A percentile compares a stretch with the other conserved stretches of the same genome.
Conservation (phyloP, 2,329 filamentous ascomycete species). For the Pestalotiopsis sp. region DNA sequence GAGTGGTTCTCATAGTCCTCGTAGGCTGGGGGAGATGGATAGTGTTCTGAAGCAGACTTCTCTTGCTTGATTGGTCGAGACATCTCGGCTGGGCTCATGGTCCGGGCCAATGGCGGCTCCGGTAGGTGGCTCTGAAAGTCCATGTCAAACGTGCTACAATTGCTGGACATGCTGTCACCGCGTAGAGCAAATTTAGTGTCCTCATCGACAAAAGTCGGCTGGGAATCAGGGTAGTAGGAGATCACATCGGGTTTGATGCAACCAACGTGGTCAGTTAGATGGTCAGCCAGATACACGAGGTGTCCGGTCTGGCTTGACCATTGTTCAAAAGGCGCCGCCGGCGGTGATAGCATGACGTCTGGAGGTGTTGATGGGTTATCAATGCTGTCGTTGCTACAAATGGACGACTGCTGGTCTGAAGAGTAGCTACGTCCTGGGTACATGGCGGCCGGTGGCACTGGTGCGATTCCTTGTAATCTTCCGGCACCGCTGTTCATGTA, state of each 20-base stretch:
- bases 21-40: slow-evolving; percentile 20
- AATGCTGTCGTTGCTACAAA: slow-evolving; percentile 38
- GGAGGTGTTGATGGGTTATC: slow-evolving; percentile 39
- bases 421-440: slow-evolving; percentile 37
- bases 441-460: slow-evolving; percentile 21
- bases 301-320: slow-evolving; percentile 26
- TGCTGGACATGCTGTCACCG: slow-evolving; percentile 36
- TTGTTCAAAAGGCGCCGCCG: slow-evolving; percentile 26
- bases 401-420: slow-evolving; percentile 38
- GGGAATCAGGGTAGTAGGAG: slow-evolving; percentile 32
- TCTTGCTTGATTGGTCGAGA: slow-evolving; percentile 27
- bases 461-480: slow-evolving; percentile 17
- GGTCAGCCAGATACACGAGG: slow-evolving; percentile 30
- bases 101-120: slow-evolving; percentile 19
- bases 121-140: slow-evolving; percentile 20
- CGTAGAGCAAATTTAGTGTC: slow-evolving; percentile 26
- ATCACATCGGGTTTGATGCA: slow-evolving; percentile 39
- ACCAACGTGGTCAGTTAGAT: slow-evolving; percentile 30
- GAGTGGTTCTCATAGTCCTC: slow-evolving; percentile 18
- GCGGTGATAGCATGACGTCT: slow-evolving; percentile 36
- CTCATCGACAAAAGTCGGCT: slow-evolving; percentile 32
- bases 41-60: slow-evolving; percentile 19
- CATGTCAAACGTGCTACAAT: slow-evolving; percentile 25
- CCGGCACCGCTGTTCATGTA: slow-evolving; percentile 11
- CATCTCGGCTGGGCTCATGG: slow-evolving; percentile 30